A percentile compares a stretch with the other conserved stretches of the same genome.
Evolutionary conservation across 2,329 filamentous ascomycete genomes (phyloP).

Genomic region (Acephala macrosclerotiorum): DNA sequence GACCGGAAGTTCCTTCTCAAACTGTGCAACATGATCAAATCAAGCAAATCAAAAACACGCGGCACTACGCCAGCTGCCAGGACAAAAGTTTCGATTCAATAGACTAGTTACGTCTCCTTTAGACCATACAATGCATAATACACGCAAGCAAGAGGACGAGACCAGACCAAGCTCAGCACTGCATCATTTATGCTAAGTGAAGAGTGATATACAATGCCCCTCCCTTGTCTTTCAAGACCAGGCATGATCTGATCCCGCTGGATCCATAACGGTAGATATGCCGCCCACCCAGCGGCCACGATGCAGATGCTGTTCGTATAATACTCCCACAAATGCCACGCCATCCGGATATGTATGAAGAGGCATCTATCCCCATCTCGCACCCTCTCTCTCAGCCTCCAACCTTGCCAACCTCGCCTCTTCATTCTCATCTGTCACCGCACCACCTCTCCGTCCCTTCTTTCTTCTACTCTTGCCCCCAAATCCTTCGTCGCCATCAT

Average conservation of each 20-base stretch:
- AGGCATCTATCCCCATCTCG: conserved; percentile 40
- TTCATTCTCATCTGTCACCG: conserved; percentile 38
- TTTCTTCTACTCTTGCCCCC: conserved; percentile 56
- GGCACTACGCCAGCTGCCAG: background rate
- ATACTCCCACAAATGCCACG: background rate
- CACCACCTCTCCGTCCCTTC: conserved; percentile 33
- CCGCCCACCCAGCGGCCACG: background rate
- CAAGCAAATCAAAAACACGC: background rate
- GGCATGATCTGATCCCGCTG: background rate
- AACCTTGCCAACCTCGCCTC: conserved; percentile 50
- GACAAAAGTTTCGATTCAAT: background rate
- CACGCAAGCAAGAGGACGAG: background rate
- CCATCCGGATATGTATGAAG: background rate
- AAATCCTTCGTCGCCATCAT: conserved; percentile 53
- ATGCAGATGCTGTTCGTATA: background rate
- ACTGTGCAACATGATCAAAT: too few relatives aligned
- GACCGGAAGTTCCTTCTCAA: too few relatives aligned
- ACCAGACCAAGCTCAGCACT: conserved; percentile 3
- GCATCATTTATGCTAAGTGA: conserved; percentile 9
- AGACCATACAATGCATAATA: conserved; percentile 1
- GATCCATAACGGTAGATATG: conserved; percentile 3
- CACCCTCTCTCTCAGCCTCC: conserved; percentile 65
- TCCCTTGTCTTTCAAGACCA: background rate
- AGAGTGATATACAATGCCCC: conserved; percentile 2
- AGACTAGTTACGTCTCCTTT: background rate